These are phyloP conservation scores for Penicillium canariense DNA, from an alignment of 495 filamentous ascomycete species.

Conservation along the genomic window DNA sequence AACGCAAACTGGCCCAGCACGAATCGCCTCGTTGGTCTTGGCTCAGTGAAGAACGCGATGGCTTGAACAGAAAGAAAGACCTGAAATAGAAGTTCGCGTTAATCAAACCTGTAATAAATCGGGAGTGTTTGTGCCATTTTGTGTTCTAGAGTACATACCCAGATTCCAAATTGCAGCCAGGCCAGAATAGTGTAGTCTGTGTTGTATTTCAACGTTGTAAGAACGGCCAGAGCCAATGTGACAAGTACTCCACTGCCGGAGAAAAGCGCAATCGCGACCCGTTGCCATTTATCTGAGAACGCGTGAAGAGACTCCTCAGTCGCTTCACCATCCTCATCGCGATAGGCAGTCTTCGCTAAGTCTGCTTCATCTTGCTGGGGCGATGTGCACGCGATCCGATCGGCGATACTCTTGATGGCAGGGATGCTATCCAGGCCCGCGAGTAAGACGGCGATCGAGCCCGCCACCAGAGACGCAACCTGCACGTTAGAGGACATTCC, in stretches of 20 bases:
- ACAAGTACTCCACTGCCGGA: conserved; percentile 17
- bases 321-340: conserved; percentile 34
- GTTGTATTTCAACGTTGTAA: conserved; percentile 13
- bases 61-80: conserved; percentile 31
- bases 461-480: conserved; percentile 17
- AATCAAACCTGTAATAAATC: neutral
- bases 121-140: neutral
- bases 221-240: conserved; percentile 24
- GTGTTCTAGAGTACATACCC: conserved; percentile 28
- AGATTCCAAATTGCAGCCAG: conserved; percentile 38
- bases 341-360: conserved; percentile 23
- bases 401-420: conserved; percentile 21
- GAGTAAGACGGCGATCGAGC: conserved; percentile 28
- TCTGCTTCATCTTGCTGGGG: conserved; percentile 20
- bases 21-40: conserved; percentile 30
- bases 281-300: conserved; percentile 33
- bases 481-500: conserved; percentile 26
- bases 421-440: conserved; percentile 23
- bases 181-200: conserved; percentile 9
- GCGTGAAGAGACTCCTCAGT: conserved; percentile 28
- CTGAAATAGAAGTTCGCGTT: conserved; percentile 10
- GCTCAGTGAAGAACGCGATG: conserved; percentile 35
- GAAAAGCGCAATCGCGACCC: conserved; percentile 19
- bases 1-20: conserved; percentile 30
- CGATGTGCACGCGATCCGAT: conserved; percentile 18